Evolutionary conservation across 75 land plant species (phyloP), one percentile per base, ranked within the genome.

Genomic region (Pinus albicaulis): DNA sequence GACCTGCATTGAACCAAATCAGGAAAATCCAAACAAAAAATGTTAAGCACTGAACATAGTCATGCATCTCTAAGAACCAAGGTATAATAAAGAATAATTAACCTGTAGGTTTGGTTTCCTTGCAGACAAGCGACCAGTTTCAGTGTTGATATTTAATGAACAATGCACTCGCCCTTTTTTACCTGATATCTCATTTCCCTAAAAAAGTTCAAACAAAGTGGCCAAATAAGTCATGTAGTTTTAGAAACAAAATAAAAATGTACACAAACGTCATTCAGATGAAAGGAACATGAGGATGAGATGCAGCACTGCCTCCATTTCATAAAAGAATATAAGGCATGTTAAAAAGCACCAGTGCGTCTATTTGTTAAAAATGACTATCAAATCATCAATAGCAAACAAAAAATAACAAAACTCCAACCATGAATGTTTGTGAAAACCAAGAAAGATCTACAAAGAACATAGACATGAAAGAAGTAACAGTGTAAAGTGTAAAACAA

Each of bases 81-180:
- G 22, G 58, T 16, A 61, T 55, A 26, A 25, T 1, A 19, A 28
- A 41, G 44, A 52, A 66, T 52, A 15, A 71, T 13, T 24, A 79
- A 92, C 99, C 99, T 97, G 99, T 73, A 97, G 78, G 84, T 91
- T 97, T 77, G 99, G 99, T 72, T 95, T 82, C 85, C 99, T 90
- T 22, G 95, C 93, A 71, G 99, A 97, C 71, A 97, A 85, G 44
- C 98, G 92, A 44, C 99, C 99, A 80, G 99, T 97, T 78, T 97
- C 99, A 72, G 99, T 97, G 78, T 97, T 97, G 80, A 97, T 91
- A 83, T 97, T 97, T 55, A 97, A 61, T 17, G 99, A 97, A 76
- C 99, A 97, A 81, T 97, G 99, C 24, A 97, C 86, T n/a, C 99
- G 98, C 44, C 93, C 95, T 77, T 88, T 81, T 28, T 70, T 78